Conservation (phyloP, 371 early-diverging fungal species). For the Mucor ambiguus region DNA sequence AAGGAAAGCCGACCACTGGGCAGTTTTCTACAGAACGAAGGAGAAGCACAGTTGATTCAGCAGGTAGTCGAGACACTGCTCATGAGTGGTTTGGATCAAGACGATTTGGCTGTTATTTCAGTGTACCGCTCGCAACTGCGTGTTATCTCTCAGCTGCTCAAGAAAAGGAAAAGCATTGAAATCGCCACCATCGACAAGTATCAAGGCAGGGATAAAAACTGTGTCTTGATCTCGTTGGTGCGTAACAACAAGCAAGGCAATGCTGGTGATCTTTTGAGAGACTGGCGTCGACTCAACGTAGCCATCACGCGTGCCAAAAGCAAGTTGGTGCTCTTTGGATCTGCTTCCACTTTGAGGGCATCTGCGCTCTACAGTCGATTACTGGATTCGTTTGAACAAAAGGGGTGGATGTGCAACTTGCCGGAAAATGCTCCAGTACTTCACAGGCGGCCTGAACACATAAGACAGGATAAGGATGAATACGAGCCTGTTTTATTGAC, state of each 20-base stretch:
- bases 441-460: neutral
- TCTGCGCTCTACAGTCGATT: slow-evolving; percentile 59
- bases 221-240: slow-evolving; percentile 87
- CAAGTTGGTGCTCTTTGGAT: slow-evolving; percentile 94
- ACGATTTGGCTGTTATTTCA: slow-evolving; percentile 80
- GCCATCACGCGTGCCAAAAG: slow-evolving; percentile 94
- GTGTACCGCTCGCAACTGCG: slow-evolving; percentile 88
- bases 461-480: too few relatives aligned
- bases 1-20: slow-evolving; percentile 55
- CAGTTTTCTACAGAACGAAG: slow-evolving; percentile 65
- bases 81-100: slow-evolving; percentile 64
- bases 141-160: slow-evolving; percentile 50
- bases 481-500: neutral
- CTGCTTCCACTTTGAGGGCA: slow-evolving; percentile 61
- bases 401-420: slow-evolving; percentile 39
- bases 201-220: slow-evolving; percentile 94
- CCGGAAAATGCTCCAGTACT: neutral
- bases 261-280: slow-evolving; percentile 87
- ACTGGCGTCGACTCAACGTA: slow-evolving; percentile 97
- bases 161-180: slow-evolving; percentile 52
- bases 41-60: slow-evolving; percentile 69
- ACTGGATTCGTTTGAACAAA: slow-evolving; percentile 50
- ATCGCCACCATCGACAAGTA: slow-evolving; percentile 88
- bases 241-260: slow-evolving; percentile 75
- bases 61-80: slow-evolving; percentile 58